A percentile compares a stretch with the other conserved stretches of the same genome.
Evolutionary conservation across 106 monocot genomes (phyloP).

Genomic region (Apostasia shenzhenica): DNA sequence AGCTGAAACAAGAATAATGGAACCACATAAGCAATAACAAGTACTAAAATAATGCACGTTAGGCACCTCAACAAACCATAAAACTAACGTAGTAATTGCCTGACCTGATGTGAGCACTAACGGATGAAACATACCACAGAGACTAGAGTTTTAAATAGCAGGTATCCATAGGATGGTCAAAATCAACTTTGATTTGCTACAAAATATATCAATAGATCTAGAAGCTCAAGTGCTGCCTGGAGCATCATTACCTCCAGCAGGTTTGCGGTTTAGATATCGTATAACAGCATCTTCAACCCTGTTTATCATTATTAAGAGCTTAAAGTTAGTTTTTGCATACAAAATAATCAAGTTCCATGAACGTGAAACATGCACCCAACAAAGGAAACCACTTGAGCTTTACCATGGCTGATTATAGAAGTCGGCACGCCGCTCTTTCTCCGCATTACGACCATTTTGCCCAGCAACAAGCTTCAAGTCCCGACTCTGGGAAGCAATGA

Average conservation of each 20-base stretch:
- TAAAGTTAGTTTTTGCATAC: slow-evolving; percentile 1
- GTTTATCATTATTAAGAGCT: background rate
- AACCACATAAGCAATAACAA: too few species aligned
- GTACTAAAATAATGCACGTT: too few species aligned
- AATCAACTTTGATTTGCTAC: background rate
- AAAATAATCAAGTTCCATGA: background rate
- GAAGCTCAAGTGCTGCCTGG: slow-evolving; percentile 60
- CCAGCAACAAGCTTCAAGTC: slow-evolving; percentile 88
- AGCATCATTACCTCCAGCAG: slow-evolving; percentile 61
- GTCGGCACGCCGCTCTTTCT: slow-evolving; percentile 76
- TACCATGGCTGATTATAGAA: slow-evolving; percentile 99
- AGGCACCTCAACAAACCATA: too few species aligned
- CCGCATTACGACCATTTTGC: slow-evolving; percentile 75
- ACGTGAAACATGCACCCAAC: background rate
- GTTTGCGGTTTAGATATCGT: slow-evolving; percentile 92
- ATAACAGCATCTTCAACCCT: slow-evolving; percentile 99
- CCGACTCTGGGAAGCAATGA: slow-evolving; percentile 86
- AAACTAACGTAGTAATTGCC: too few species aligned
- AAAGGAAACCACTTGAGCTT: background rate
- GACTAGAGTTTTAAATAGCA: too few species aligned
- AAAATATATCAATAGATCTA: slow-evolving; percentile 1
- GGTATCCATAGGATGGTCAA: background rate
- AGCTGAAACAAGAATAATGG: too few species aligned
- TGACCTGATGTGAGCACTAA: too few species aligned
- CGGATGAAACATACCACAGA: too few species aligned